Evolutionary conservation across 2,329 filamentous ascomycete species (phyloP).

Genomic region (Teratosphaeria gauchensis): DNA sequence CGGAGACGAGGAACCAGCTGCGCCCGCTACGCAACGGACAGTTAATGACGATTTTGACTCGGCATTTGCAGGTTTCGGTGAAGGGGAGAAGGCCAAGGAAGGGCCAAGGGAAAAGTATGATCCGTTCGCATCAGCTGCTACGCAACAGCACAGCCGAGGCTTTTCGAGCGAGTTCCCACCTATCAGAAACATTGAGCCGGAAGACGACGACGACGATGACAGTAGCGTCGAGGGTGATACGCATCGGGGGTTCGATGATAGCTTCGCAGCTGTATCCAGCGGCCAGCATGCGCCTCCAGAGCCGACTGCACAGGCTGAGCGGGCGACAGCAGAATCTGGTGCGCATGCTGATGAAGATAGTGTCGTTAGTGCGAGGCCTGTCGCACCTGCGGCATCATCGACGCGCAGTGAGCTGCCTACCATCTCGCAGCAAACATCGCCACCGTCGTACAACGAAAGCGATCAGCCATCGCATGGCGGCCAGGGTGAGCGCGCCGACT

Average conservation of each 20-base stretch:
- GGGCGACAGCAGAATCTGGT: constrained; percentile 1
- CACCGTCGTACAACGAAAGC: constrained; percentile 45
- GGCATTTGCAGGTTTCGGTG: constrained; percentile 67
- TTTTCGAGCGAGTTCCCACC: constrained; percentile 67
- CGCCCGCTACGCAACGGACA: constrained; percentile 23
- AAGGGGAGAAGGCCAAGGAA: constrained; percentile 18
- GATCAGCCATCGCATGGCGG: constrained; percentile 25
- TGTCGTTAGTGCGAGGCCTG: constrained; percentile 6
- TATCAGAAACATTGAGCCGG: constrained; percentile 73
- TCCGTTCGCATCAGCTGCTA: constrained; percentile 38
- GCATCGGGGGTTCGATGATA: constrained; percentile 70
- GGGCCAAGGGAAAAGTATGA: constrained; percentile 13
- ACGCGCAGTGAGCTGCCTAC: constrained; percentile 38
- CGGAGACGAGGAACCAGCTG: constrained; percentile 32
- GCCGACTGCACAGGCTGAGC: constrained; percentile 6
- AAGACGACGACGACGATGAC: constrained; percentile 75
- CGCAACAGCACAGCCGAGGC: constrained; percentile 25
- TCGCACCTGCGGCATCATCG: constrained; percentile 16
- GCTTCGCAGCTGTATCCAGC: constrained; percentile 61
- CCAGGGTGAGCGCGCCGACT: constrained; percentile 16
- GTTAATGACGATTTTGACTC: constrained; percentile 75
- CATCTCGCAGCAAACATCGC: constrained; percentile 46
- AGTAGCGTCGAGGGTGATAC: constrained; percentile 57
- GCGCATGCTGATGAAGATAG: neutral
- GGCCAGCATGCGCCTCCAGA: neutral